Conservation (phyloP, 2,329 filamentous ascomycete species). For the Davidsoniella virescens region DNA sequence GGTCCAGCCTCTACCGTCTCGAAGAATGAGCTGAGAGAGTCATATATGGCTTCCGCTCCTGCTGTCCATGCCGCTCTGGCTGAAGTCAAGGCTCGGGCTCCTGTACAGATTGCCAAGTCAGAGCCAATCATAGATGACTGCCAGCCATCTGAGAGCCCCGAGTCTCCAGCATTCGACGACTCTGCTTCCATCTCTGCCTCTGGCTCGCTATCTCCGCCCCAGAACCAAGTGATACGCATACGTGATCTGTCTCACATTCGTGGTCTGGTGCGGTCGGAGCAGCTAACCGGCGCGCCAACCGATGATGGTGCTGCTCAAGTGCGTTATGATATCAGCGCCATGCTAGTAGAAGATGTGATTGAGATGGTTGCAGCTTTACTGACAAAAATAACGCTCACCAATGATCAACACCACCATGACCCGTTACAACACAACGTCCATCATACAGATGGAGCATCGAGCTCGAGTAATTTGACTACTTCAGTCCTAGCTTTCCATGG, state of each 20-base stretch:
- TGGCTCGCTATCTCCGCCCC: neutral
- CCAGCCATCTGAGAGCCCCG: neutral
- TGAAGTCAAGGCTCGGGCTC: neutral
- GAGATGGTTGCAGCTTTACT: constrained; percentile 96
- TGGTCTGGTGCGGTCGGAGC: constrained; percentile 66
- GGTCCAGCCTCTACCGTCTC: neutral
- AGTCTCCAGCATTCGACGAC: neutral
- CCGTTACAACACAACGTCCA: constrained; percentile 58
- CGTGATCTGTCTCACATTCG: constrained; percentile 84
- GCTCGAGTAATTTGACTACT: constrained; percentile 18
- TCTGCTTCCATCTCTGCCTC: neutral
- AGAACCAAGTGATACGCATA: constrained; percentile 51
- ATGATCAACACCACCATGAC: constrained; percentile 75
- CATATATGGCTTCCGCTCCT: constrained; percentile 6
- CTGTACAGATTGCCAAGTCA: neutral
- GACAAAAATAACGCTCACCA: constrained; percentile 94
- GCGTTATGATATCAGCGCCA: constrained; percentile 87
- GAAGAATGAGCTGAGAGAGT: neutral
- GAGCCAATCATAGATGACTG: too few species aligned
- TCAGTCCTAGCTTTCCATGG: constrained; percentile 88
- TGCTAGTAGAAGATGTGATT: constrained; percentile 95
- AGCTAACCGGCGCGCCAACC: constrained; percentile 31
- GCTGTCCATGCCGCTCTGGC: neutral
- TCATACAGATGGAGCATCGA: constrained; percentile 20
- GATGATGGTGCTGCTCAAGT: constrained; percentile 24